These are phyloP conservation scores for Lablab purpureus DNA, from an alignment of 306 rosid genomes.

Conservation along the genomic window DNA sequence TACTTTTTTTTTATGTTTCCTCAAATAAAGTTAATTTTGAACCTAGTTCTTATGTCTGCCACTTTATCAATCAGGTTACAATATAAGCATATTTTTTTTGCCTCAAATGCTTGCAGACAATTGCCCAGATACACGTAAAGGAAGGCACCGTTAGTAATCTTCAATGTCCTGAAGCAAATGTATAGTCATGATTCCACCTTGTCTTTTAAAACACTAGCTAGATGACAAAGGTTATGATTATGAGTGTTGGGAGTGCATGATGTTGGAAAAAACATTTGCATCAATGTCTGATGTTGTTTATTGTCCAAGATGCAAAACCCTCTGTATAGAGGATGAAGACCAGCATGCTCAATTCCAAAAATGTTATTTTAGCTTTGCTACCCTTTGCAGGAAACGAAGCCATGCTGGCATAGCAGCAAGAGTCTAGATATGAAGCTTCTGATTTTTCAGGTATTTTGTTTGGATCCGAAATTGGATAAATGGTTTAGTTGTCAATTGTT, in stretches of 20 bases:
- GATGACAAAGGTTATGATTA: conserved; percentile 70
- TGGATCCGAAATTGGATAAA: conserved; percentile 9
- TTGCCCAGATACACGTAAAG: conserved; percentile 72
- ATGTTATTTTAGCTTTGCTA: conserved; percentile 86
- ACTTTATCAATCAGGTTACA: conserved; percentile 65
- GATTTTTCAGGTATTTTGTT: conserved; percentile 68
- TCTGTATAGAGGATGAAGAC: conserved; percentile 84
- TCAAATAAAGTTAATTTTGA: conserved; percentile 29
- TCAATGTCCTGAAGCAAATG: conserved; percentile 77
- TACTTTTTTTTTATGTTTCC: conserved; percentile 10
- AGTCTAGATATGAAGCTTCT: conserved; percentile 75
- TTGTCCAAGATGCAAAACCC: conserved; percentile 92
- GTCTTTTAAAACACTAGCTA: conserved; percentile 70
- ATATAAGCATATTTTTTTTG: conserved; percentile 87
- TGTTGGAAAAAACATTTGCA: conserved; percentile 74
- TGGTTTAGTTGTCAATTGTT: conserved; percentile 15
- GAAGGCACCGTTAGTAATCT: conserved; percentile 84
- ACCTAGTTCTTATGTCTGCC: conserved; percentile 41
- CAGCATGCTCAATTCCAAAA: conserved; percentile 84
- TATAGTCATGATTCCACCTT: conserved; percentile 73
- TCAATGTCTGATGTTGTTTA: conserved; percentile 78
- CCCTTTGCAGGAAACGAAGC: conserved; percentile 83
- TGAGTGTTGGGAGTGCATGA: conserved; percentile 82
- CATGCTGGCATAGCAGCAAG: conserved; percentile 80
- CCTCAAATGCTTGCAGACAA: conserved; percentile 84